Percentiles rank a stretch among this genome's conserved stretches.
Evolutionary conservation across 495 filamentous ascomycete species (phyloP).

Genomic region (Cryomyces minteri): DNA sequence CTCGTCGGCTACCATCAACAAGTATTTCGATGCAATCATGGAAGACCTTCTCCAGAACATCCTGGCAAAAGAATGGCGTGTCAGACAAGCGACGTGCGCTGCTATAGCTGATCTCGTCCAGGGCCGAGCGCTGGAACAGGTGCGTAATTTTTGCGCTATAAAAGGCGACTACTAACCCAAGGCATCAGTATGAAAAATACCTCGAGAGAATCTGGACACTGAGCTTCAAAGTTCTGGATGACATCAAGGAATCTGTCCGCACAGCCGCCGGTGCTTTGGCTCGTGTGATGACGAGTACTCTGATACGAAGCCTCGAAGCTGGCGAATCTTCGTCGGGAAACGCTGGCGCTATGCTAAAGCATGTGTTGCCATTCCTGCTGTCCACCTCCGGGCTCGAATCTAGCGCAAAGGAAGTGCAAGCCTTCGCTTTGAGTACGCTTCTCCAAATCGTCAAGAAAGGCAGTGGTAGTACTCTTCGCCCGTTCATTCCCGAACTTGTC

Average conservation of each 20-base stretch:
- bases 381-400: conserved; percentile 82
- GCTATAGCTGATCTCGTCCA: conserved; percentile 77
- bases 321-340: conserved; percentile 48
- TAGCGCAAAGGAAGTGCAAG: conserved; percentile 65
- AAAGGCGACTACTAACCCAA: neutral
- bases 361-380: conserved; percentile 76
- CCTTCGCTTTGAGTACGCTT: conserved; percentile 44
- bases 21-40: conserved; percentile 72
- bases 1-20: conserved; percentile 47
- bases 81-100: conserved; percentile 76
- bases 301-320: conserved; percentile 73
- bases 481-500: conserved; percentile 65
- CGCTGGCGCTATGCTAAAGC: conserved; percentile 57
- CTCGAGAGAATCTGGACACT: conserved; percentile 67
- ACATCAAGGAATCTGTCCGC: conserved; percentile 84
- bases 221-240: conserved; percentile 74
- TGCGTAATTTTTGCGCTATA: neutral
- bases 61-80: conserved; percentile 79
- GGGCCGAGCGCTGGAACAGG: conserved; percentile 47
- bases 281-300: conserved; percentile 58
- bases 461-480: conserved; percentile 45
- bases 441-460: conserved; percentile 79
- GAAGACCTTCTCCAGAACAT: conserved; percentile 69
- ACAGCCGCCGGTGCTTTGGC: conserved; percentile 64
- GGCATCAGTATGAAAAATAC: conserved; percentile 50